Conservation (phyloP, 2,329 filamentous ascomycete species). For the Penicillium sp. region DNA sequence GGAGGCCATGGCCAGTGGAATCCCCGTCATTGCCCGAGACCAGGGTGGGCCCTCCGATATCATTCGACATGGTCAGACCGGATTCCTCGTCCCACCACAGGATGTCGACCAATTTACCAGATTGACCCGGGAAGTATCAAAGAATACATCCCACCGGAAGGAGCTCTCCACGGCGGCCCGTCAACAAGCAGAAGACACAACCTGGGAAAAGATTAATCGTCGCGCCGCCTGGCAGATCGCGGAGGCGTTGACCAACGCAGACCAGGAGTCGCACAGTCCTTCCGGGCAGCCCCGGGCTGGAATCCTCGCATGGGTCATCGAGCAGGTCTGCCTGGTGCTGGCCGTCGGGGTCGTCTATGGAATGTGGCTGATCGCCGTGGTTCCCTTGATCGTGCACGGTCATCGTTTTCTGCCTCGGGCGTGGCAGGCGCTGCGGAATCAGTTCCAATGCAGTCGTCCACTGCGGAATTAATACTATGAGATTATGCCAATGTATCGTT, state of each 20-base stretch:
- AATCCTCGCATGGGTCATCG: slow-evolving; percentile 14
- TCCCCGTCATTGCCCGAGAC: slow-evolving; percentile 68
- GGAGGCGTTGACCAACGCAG: slow-evolving; percentile 39
- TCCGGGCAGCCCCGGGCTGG: slow-evolving; percentile 14
- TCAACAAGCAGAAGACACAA: slow-evolving; percentile 61
- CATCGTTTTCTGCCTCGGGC: slow-evolving; percentile 26
- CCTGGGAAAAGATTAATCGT: slow-evolving; percentile 72
- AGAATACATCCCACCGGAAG: slow-evolving; percentile 45
- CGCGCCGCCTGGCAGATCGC: slow-evolving; percentile 66
- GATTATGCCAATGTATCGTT: too few relatives aligned
- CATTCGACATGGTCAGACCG: slow-evolving; percentile 59
- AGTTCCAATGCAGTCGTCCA: slow-evolving; percentile 14
- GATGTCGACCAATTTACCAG: slow-evolving; percentile 61
- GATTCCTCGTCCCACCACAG: slow-evolving; percentile 61
- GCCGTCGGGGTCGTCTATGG: slow-evolving; percentile 35
- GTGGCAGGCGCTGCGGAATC: slow-evolving; percentile 17
- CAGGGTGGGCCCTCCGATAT: slow-evolving; percentile 70
- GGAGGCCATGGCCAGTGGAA: slow-evolving; percentile 69
- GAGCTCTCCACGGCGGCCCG: slow-evolving; percentile 53
- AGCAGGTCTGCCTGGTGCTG: slow-evolving; percentile 27
- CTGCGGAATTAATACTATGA: slow-evolving; percentile 5
- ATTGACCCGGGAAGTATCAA: slow-evolving; percentile 52
- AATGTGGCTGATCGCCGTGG: slow-evolving; percentile 40
- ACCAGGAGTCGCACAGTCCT: slow-evolving; percentile 16
- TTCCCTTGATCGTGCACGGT: slow-evolving; percentile 39